Base-by-base conservation (phyloP, 208 protist species). In the Leishmania braziliensis region DNA sequence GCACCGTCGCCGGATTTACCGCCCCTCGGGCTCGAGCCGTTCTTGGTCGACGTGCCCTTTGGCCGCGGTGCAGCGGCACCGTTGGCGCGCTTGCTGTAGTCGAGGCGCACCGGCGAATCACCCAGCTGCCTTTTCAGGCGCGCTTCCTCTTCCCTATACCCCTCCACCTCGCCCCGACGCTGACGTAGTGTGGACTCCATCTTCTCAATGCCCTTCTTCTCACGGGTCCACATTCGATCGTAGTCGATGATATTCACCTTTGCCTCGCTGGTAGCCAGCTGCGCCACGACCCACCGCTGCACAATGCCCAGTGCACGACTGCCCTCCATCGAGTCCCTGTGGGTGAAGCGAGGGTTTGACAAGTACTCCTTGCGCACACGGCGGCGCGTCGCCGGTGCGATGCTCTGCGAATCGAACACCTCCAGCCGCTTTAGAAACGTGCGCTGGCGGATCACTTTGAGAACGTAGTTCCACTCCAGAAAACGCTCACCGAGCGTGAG, bases 211-310 rank as follows among this genome's bases (percentile, higher is more conserved):
- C 78, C 48, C 50, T 72, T 78, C 79, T 26, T 70, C 39, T 83
- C 79, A 8, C 60, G 72, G 3, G 60, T 48, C 8, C 53, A 73
- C 46, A 73, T 51, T 54, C 78, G 62, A 14, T 83, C 73, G 62
- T 63, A 83, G 62, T 78, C 50, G 23, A 56, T 66, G 20, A 83
- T 78, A 73, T 83, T 60, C 18, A 76, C 79, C 16, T 54, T 79
- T 36, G 83, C 83, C 65, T 81, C 83, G n/a, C 79, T 76, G 33
- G 83, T 88, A 8, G 63, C 83, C 5, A 89, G 70, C 72, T 90
- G 86, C 16, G 85, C 85, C 3, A 73, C 71, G 5, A 93, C 90
- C 90, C 90, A 93, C 39, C 84, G 86, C 75, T 91, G 83, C 75
- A 93, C 72, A 20, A 85, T 86, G 20, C 88, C 87, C 33, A 93